Conservation (phyloP, 2,329 filamentous ascomycete species). For the Claviceps pazoutovae region DNA sequence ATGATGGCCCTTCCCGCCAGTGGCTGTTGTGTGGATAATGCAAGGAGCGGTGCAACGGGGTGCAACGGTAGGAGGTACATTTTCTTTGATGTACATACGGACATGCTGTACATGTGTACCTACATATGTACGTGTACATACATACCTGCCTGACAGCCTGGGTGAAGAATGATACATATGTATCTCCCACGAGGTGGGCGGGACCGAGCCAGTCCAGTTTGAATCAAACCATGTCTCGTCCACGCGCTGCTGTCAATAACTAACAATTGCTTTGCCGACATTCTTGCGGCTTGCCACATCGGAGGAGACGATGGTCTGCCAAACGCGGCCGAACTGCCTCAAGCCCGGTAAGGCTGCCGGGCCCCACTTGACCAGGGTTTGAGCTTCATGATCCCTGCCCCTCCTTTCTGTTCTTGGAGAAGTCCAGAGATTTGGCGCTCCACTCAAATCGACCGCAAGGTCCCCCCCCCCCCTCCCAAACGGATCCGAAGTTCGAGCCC, state of each 20-base stretch:
- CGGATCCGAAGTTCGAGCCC: neutral
- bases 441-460: conserved; percentile 5
- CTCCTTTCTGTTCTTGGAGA: neutral
- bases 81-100: too few relatives aligned
- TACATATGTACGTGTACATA: too few relatives aligned
- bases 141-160: neutral
- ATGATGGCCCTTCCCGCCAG: neutral
- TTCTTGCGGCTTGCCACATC: too few relatives aligned
- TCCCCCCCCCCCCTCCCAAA: neutral
- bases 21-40: neutral
- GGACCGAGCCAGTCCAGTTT: neutral
- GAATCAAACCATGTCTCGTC: neutral
- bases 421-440: neutral
- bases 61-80: too few relatives aligned
- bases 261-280: neutral
- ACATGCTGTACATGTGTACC: too few relatives aligned
- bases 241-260: neutral
- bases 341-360: neutral
- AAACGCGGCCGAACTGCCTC: neutral
- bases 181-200: neutral
- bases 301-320: too few relatives aligned
- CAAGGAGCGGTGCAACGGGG: neutral
- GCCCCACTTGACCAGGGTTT: neutral
- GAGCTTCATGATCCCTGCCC: neutral
- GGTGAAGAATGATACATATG: neutral